These are phyloP conservation scores for Triadica sebifera DNA, from an alignment of 345 rosid genomes.

Conservation along the genomic window DNA sequence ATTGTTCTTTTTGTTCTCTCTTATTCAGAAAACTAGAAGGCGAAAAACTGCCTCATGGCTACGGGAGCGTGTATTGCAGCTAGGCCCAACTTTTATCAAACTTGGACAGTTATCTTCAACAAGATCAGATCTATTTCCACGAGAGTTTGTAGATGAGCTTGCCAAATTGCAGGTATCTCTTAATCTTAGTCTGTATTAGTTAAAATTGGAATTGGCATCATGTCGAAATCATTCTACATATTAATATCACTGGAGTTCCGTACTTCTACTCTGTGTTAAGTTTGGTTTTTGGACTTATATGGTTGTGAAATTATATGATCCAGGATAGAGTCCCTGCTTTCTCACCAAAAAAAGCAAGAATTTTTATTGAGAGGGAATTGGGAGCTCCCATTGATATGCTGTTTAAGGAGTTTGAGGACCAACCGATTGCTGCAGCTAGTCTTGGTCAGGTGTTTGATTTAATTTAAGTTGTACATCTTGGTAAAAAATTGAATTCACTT, in stretches of 20 bases:
- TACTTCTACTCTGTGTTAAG: not conserved
- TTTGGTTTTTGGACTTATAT: not conserved
- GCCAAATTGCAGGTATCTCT: slow-evolving; percentile 85
- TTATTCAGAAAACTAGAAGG: slow-evolving; percentile 63
- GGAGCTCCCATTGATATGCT: slow-evolving; percentile 68
- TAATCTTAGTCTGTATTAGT: slow-evolving; percentile 4
- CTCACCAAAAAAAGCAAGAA: slow-evolving; percentile 76
- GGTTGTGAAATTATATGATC: slow-evolving; percentile 8
- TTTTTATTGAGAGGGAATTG: slow-evolving; percentile 67
- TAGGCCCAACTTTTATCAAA: slow-evolving; percentile 96
- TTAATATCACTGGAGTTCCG: not conserved
- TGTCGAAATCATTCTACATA: not conserved
- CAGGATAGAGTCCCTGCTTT: slow-evolving; percentile 97
- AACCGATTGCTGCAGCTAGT: slow-evolving; percentile 97
- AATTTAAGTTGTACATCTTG: slow-evolving; percentile 12
- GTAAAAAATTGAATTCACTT: not conserved
- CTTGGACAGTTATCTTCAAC: slow-evolving; percentile 93
- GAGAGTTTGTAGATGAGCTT: slow-evolving; percentile 91
- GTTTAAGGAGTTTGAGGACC: slow-evolving; percentile 82
- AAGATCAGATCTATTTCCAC: slow-evolving; percentile 88
- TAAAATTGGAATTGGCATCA: not conserved
- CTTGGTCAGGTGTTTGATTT: slow-evolving; percentile 92
- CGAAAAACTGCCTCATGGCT: slow-evolving; percentile 83
- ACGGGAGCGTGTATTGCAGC: slow-evolving; percentile 81
- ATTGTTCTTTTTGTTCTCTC: slow-evolving; percentile 21